Conservation (phyloP, 2,329 filamentous ascomycete species). For the Calonectria pauciramosa region DNA sequence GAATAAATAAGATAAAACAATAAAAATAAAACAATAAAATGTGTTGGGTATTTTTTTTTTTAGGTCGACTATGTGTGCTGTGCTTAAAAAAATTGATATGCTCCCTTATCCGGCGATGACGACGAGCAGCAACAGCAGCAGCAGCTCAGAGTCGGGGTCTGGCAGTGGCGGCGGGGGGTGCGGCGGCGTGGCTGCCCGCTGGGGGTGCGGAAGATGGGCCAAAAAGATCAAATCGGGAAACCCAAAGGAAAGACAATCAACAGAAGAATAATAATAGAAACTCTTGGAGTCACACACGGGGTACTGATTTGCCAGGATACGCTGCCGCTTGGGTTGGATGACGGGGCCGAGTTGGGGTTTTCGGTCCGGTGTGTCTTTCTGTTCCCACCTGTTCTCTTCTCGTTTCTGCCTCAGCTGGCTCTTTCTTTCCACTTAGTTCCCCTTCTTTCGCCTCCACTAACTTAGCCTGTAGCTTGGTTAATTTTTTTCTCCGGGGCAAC, state of each 20-base stretch:
- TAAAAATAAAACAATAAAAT: background rate
- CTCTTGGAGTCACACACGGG: constrained; percentile 9
- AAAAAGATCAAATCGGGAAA: background rate
- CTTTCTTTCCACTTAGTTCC: no score
- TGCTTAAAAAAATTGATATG: constrained; percentile 13
- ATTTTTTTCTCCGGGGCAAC: background rate
- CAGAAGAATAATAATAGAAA: constrained; percentile 6
- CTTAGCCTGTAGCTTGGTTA: background rate
- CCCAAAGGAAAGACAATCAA: background rate
- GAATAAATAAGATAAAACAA: background rate
- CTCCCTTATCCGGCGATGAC: constrained; percentile 12
- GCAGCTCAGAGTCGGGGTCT: background rate
- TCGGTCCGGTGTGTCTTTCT: constrained; percentile 20
- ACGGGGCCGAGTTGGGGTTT: constrained; percentile 20
- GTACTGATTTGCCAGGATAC: constrained; percentile 8
- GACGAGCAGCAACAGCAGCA: background rate
- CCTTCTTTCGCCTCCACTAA: background rate
- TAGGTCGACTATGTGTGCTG: constrained; percentile 19
- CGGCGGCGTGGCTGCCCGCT: background rate
- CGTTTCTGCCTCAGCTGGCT: background rate
- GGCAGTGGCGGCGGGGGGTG: background rate
- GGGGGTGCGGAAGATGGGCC: background rate
- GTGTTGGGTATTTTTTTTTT: background rate
- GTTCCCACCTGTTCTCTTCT: constrained; percentile 8
- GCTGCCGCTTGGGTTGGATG: background rate